A percentile compares a stretch with the other conserved stretches of the same genome.
Conservation (phyloP, 768 basidiomycete genomes). For the Pisolithus sp. region DNA sequence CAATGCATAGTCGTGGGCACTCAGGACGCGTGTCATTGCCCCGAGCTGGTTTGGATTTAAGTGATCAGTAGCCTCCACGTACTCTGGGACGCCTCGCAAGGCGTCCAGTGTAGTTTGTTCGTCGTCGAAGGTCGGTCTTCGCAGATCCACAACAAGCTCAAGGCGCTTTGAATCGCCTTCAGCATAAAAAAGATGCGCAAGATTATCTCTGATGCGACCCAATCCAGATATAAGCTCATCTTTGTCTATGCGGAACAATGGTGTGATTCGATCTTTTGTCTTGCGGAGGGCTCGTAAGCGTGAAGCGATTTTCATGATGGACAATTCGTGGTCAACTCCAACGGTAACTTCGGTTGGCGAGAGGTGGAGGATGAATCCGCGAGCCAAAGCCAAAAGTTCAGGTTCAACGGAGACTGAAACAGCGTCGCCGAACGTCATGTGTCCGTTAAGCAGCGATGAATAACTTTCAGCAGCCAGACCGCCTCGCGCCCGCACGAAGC, state of each 20-base stretch:
- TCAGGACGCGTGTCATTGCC: constrained; percentile 69
- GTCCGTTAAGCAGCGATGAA: constrained; percentile 62
- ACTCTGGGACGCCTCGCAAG: constrained; percentile 22
- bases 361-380: constrained; percentile 78
- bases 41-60: constrained; percentile 68
- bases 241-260: constrained; percentile 82
- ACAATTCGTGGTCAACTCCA: constrained; percentile 79
- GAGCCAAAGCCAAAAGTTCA: constrained; percentile 71
- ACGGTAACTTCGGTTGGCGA: constrained; percentile 57
- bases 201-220: constrained; percentile 83
- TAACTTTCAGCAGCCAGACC: constrained; percentile 4
- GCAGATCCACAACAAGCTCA: constrained; percentile 77
- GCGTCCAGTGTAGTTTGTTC: constrained; percentile 11
- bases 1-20: constrained; percentile 84
- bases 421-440: constrained; percentile 74
- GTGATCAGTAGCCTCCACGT: constrained; percentile 26
- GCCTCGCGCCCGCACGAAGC: constrained; percentile 43
- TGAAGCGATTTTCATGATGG: constrained; percentile 40
- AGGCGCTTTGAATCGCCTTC: constrained; percentile 65
- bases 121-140: constrained; percentile 55
- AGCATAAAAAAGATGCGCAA: constrained; percentile 81
- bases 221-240: constrained; percentile 88
- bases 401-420: constrained; percentile 86
- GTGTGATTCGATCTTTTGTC: constrained; percentile 7
- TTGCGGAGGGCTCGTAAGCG: constrained; percentile 26